Conservation (phyloP, 306 rosid genomes). For the Quercus variabilis region DNA sequence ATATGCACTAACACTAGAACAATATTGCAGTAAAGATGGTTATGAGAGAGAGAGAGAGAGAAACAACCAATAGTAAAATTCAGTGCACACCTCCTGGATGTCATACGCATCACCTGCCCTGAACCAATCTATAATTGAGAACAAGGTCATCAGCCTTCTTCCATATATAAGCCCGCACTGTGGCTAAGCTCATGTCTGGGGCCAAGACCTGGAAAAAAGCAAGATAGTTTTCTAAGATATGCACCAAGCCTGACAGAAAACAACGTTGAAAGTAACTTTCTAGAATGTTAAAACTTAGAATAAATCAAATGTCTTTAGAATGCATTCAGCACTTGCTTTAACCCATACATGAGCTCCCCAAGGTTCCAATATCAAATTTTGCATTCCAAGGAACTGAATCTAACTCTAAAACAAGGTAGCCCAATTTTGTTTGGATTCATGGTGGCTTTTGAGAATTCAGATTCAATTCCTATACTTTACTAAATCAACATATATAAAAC, state of each 20-base stretch:
- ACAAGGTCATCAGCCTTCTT: constrained; percentile 88
- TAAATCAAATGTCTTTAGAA: background rate
- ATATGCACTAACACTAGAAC: background rate
- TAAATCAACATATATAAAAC: background rate
- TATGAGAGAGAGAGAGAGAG: background rate
- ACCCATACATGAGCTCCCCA: background rate
- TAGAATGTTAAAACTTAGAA: background rate
- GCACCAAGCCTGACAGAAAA: constrained; percentile 3
- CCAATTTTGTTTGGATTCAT: background rate
- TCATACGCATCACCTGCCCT: constrained; percentile 63
- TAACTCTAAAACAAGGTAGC: background rate
- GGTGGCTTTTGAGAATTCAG: background rate
- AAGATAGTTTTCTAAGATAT: constrained; percentile 19
- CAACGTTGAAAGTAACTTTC: background rate
- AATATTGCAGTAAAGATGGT: background rate
- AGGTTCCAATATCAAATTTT: background rate
- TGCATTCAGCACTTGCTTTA: background rate
- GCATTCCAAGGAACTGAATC: background rate
- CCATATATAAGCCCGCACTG: constrained; percentile 92
- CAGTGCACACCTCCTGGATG: constrained; percentile 27
- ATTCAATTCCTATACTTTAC: background rate
- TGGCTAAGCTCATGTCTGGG: constrained; percentile 94
- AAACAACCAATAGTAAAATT: background rate
- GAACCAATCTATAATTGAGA: constrained; percentile 84
- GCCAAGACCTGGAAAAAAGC: constrained; percentile 60